Percentiles rank a stretch among this genome's conserved stretches.
Evolutionary conservation across 192 early-diverging fungal genomes (phyloP).

Genomic region (Coemansia sp.): DNA sequence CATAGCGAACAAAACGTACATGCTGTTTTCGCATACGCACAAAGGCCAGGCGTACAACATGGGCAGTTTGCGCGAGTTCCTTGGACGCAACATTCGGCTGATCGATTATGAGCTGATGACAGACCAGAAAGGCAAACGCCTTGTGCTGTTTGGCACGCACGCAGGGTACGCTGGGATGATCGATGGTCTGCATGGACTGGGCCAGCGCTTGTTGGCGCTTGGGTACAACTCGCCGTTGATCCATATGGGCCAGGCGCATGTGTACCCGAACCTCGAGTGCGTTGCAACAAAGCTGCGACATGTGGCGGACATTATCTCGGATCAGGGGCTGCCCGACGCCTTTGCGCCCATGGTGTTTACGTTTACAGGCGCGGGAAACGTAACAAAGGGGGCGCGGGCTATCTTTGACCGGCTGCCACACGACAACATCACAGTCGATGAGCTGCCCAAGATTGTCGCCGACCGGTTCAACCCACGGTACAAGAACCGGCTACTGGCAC

Average conservation of each 20-base stretch:
- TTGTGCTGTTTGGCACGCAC: constrained; percentile 90
- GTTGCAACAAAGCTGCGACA: constrained; percentile 59
- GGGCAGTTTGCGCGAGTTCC: constrained; percentile 78
- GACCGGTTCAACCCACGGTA: constrained; percentile 68
- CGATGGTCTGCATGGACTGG: constrained; percentile 88
- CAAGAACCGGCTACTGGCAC: constrained; percentile 52
- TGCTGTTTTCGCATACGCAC: constrained; percentile 97
- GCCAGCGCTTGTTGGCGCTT: constrained; percentile 81
- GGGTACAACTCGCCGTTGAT: constrained; percentile 96
- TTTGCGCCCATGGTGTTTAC: constrained; percentile 90
- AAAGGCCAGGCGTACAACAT: constrained; percentile 96
- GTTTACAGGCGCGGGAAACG: constrained; percentile 90
- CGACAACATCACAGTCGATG: constrained; percentile 75
- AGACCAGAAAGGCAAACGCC: constrained; percentile 65
- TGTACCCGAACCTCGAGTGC: constrained; percentile 63
- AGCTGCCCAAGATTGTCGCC: constrained; percentile 57
- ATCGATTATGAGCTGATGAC: constrained; percentile 97
- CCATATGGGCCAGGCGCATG: constrained; percentile 71
- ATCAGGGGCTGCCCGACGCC: constrained; percentile 81
- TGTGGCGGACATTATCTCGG: constrained; percentile 76
- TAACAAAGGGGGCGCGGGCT: constrained; percentile 84
- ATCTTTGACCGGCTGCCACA: constrained; percentile 91
- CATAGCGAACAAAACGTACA: constrained; percentile 84
- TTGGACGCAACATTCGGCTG: constrained; percentile 88
- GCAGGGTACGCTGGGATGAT: constrained; percentile 96